These are phyloP conservation scores for Cynara cardunculus DNA, from an alignment of 129 eudicot species.

Conservation along the genomic window DNA sequence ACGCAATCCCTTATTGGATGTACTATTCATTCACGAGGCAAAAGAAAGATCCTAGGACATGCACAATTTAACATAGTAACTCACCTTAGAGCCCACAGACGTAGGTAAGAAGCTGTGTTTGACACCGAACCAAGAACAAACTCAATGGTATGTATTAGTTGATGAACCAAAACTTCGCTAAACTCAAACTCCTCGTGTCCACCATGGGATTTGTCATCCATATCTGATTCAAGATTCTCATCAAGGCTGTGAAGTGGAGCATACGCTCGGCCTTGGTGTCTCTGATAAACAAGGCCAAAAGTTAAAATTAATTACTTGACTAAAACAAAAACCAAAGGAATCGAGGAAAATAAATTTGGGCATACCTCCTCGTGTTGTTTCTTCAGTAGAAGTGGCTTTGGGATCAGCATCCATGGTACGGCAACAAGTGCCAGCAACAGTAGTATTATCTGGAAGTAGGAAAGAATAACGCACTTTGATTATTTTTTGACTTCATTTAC, in stretches of 20 bases:
- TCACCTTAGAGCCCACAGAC: conserved; percentile 87
- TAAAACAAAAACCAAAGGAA: not conserved
- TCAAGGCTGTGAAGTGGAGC: conserved; percentile 53
- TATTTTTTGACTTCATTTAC: conserved; percentile 2
- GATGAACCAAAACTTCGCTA: conserved; percentile 85
- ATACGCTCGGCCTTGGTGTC: conserved; percentile 65
- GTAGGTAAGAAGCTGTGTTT: conserved; percentile 87
- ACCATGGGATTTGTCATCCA: conserved; percentile 34
- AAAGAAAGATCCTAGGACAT: not conserved
- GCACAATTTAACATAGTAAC: not conserved
- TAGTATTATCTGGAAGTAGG: conserved; percentile 44
- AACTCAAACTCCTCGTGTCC: conserved; percentile 73
- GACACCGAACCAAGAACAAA: conserved; percentile 92
- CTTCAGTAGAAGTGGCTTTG: conserved; percentile 78
- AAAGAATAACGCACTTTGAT: not conserved
- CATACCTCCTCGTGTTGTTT: conserved; percentile 76
- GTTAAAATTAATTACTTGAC: not conserved
- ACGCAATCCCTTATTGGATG: not conserved
- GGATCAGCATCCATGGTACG: conserved; percentile 92
- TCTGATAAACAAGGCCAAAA: conserved; percentile 32
- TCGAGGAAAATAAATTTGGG: not conserved
- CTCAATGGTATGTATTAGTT: conserved; percentile 82
- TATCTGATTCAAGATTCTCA: conserved; percentile 47
- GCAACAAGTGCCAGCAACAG: conserved; percentile 74
- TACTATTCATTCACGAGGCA: too few relatives aligned